phyloP scores from a whole-genome alignment of 2,329 filamentous ascomycete species.

The Amesomyces nigricolor region DNA sequence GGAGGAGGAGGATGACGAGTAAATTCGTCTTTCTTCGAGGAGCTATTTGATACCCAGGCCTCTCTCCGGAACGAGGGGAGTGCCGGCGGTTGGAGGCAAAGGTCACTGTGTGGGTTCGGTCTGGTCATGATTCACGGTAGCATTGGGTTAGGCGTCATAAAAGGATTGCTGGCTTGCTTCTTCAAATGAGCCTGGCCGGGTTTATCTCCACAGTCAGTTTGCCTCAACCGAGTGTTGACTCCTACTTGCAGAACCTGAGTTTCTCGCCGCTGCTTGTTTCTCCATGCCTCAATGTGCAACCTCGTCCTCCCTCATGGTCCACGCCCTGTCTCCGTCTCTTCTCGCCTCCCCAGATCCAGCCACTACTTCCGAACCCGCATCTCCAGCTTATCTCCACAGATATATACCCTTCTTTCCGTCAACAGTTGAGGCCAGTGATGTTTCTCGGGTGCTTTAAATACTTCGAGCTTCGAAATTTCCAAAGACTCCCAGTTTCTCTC shows the following conservation, averaged over 20 bases:
- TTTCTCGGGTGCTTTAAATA: too few relatives aligned
- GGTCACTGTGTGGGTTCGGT: constrained; percentile 22
- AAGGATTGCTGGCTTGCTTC: constrained; percentile 29
- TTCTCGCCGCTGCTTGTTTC: neutral
- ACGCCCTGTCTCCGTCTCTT: too few relatives aligned
- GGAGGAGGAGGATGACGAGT: constrained; percentile 62
- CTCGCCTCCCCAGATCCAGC: too few relatives aligned
- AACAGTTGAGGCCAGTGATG: too few relatives aligned
- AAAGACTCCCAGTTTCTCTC: too few relatives aligned
- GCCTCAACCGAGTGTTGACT: neutral
- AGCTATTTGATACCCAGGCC: neutral
- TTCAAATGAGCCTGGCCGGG: constrained; percentile 22
- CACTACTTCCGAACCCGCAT: too few relatives aligned
- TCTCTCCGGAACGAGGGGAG: constrained; percentile 1
- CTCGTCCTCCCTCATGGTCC: too few relatives aligned
- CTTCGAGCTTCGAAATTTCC: too few relatives aligned
- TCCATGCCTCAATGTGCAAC: neutral
- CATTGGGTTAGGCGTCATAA: constrained; percentile 34
- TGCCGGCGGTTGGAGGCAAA: constrained; percentile 1
- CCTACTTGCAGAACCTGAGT: neutral
- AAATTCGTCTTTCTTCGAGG: constrained; percentile 34
- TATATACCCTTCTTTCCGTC: too few relatives aligned
- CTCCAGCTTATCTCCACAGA: too few relatives aligned
- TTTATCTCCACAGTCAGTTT: constrained; percentile 13
- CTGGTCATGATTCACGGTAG: constrained; percentile 32